Evolutionary conservation across 345 rosid species (phyloP).

Genomic region (Bruguiera gymnorhiza): DNA sequence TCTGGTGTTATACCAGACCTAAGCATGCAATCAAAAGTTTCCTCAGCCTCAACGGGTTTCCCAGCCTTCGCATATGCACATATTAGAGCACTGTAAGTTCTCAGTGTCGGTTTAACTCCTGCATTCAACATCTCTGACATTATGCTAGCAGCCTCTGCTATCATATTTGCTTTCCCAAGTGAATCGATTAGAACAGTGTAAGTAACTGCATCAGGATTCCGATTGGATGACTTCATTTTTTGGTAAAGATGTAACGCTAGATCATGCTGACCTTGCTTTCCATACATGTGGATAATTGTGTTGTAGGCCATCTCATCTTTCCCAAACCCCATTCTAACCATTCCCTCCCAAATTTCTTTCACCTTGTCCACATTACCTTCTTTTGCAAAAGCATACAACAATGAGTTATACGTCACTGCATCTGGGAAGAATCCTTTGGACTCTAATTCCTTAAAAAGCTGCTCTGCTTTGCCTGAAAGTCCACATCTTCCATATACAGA

Average conservation of each 20-base stretch:
- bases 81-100: slow-evolving; percentile 88
- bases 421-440: slow-evolving; percentile 76
- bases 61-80: slow-evolving; percentile 98
- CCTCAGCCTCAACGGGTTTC: slow-evolving; percentile 69
- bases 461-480: slow-evolving; percentile 59
- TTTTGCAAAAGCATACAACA: slow-evolving; percentile 92
- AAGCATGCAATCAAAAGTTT: slow-evolving; percentile 68
- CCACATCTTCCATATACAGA: slow-evolving; percentile 90
- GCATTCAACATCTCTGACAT: slow-evolving; percentile 91
- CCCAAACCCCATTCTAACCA: slow-evolving; percentile 75
- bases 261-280: slow-evolving; percentile 76
- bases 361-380: slow-evolving; percentile 76
- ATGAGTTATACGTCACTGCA: slow-evolving; percentile 84
- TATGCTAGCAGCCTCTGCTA: slow-evolving; percentile 62
- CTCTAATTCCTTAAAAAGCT: slow-evolving; percentile 68
- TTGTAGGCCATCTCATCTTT: slow-evolving; percentile 89
- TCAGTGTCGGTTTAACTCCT: slow-evolving; percentile 78
- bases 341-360: slow-evolving; percentile 58
- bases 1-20: slow-evolving; percentile 82
- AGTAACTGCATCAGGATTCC: slow-evolving; percentile 81
- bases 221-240: slow-evolving; percentile 73
- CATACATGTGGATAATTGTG: slow-evolving; percentile 93
- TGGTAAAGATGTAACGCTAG: slow-evolving; percentile 70
- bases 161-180: slow-evolving; percentile 78
- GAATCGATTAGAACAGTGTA: slow-evolving; percentile 90